These are phyloP conservation scores for Allantophomopsis lycopodina DNA, from an alignment of 2,329 filamentous ascomycete species.

Conservation along the genomic window DNA sequence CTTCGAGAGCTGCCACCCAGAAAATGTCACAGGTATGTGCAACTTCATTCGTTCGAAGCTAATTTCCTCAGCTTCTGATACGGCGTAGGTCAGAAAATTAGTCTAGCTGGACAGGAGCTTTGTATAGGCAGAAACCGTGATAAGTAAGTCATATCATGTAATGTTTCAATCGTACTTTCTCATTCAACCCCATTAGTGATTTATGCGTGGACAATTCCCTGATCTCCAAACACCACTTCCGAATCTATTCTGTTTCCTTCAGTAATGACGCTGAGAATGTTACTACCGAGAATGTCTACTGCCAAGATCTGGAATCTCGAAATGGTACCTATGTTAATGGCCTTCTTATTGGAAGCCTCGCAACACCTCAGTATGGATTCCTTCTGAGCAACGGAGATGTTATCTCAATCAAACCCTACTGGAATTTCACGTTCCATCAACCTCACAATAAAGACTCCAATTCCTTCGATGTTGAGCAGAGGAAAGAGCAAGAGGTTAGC, in stretches of 20 bases:
- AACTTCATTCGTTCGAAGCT: no score
- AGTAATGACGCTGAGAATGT: slow-evolving; percentile 18
- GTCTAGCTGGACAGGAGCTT: slow-evolving; percentile 9
- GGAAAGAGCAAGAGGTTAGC: slow-evolving; percentile 21
- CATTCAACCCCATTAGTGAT: slow-evolving; percentile 16
- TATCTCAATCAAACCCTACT: slow-evolving; percentile 25
- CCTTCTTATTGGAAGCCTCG: slow-evolving; percentile 27
- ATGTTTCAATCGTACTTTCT: neutral
- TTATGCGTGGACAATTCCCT: slow-evolving; percentile 23
- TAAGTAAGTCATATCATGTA: slow-evolving; percentile 11
- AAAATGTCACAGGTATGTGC: no score
- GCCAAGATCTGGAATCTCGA: slow-evolving; percentile 38
- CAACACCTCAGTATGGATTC: slow-evolving; percentile 20
- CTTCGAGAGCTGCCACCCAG: no score
- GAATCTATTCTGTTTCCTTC: slow-evolving; percentile 39
- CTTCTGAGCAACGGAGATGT: slow-evolving; percentile 36
- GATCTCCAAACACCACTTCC: slow-evolving; percentile 39
- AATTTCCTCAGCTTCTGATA: no score
- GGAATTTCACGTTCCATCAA: slow-evolving; percentile 22
- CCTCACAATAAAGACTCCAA: slow-evolving; percentile 1
- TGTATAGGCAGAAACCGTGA: slow-evolving; percentile 14
- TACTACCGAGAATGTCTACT: slow-evolving; percentile 30
- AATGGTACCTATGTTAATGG: slow-evolving; percentile 40
- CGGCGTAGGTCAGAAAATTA: slow-evolving; percentile 3
- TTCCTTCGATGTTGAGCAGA: slow-evolving; percentile 14